Evolutionary conservation across 768 basidiomycete genomes (phyloP).

Genomic region (Tricholoma hemisulphureum): DNA sequence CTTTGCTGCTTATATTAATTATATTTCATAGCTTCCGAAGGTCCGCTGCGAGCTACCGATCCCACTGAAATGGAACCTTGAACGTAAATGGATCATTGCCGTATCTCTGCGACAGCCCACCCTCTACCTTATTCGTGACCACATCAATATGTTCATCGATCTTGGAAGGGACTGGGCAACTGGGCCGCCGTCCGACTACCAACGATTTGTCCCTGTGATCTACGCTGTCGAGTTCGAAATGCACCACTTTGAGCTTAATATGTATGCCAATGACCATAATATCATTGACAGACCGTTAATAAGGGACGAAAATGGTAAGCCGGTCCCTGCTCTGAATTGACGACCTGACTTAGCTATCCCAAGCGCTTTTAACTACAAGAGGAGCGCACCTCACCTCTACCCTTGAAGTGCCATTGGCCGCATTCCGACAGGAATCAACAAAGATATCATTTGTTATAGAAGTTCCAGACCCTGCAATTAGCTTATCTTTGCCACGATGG

Average conservation of each 20-base stretch:
- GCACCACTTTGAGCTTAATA: slow-evolving; percentile 71
- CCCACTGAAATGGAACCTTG: slow-evolving; percentile 79
- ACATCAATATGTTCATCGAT: slow-evolving; percentile 92
- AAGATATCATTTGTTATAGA: slow-evolving; percentile 64
- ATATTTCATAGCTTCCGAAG: slow-evolving; percentile 31
- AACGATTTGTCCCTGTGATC: slow-evolving; percentile 79
- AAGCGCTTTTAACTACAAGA: slow-evolving; percentile 71
- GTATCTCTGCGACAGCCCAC: slow-evolving; percentile 69
- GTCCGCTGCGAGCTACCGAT: slow-evolving; percentile 73
- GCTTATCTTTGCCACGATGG: slow-evolving; percentile 82
- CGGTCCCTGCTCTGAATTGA: neutral
- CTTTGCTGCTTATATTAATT: neutral
- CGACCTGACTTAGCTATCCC: neutral
- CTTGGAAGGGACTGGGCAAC: slow-evolving; percentile 90
- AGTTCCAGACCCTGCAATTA: slow-evolving; percentile 53
- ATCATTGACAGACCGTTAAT: slow-evolving; percentile 88
- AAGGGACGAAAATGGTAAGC: slow-evolving; percentile 79
- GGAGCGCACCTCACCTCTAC: slow-evolving; percentile 55
- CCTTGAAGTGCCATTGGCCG: slow-evolving; percentile 63
- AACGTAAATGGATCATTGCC: slow-evolving; percentile 78
- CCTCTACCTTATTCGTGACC: slow-evolving; percentile 83
- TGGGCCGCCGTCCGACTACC: slow-evolving; percentile 76
- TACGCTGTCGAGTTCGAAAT: slow-evolving; percentile 73
- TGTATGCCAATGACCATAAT: slow-evolving; percentile 94
- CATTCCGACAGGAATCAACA: slow-evolving; percentile 69